These are phyloP conservation scores for Schwanniomyces sp. DNA, from an alignment of 805 yeast species.

Conservation along the genomic window DNA sequence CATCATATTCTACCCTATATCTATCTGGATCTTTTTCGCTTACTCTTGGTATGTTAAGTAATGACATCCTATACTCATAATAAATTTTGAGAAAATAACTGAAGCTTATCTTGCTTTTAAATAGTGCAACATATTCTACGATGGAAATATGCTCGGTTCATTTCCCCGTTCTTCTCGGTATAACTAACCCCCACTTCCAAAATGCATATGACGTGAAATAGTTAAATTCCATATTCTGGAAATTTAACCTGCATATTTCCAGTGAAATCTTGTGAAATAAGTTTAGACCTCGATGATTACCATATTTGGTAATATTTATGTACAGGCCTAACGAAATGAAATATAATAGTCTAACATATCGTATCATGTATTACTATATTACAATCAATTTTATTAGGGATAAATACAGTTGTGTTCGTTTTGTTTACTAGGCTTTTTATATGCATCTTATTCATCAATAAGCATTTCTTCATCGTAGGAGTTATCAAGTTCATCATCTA, in stretches of 20 bases:
- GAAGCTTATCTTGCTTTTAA: no score
- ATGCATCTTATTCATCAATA: constrained; percentile 19
- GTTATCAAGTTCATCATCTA: constrained; percentile 14
- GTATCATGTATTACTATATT: background rate
- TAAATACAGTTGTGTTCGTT: background rate
- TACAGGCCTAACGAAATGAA: no score
- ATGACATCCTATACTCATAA: constrained; percentile 17
- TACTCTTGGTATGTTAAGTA: constrained; percentile 23
- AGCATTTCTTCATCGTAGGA: constrained; percentile 36
- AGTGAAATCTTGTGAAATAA: no score
- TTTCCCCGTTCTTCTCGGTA: no score
- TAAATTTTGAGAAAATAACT: background rate
- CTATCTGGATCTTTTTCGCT: constrained; percentile 32
- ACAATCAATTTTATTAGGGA: background rate
- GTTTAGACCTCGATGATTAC: no score
- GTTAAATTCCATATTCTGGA: no score
- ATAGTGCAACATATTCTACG: no score
- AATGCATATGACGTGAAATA: background rate
- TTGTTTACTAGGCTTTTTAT: constrained; percentile 4
- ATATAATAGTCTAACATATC: no score
- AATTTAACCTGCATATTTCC: no score
- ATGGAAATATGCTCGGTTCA: no score
- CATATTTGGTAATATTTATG: no score
- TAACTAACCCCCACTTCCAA: background rate
- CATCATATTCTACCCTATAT: constrained; percentile 27